Conservation (phyloP, 257 asterid species). For the Capsicum rhomboideum region DNA sequence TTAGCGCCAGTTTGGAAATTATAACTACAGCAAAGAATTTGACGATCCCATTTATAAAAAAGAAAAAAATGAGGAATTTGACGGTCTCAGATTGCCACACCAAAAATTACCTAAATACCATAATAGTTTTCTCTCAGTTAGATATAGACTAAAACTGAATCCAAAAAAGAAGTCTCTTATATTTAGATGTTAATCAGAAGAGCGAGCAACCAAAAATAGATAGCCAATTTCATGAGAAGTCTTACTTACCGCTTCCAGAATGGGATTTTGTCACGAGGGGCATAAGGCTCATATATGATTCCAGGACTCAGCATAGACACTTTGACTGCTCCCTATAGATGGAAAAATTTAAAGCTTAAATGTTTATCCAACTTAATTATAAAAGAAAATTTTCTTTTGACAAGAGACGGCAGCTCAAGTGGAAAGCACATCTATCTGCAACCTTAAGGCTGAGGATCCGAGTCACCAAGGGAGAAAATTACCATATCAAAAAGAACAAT, state of each 20-base stretch:
- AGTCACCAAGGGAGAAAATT: background rate
- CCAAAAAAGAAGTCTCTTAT: background rate
- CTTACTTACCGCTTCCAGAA: constrained; percentile 62
- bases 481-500: background rate
- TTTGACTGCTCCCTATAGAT: constrained; percentile 49
- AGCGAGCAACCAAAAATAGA: background rate
- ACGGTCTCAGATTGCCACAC: background rate
- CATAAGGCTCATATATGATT: constrained; percentile 70
- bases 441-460: background rate
- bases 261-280: constrained; percentile 52
- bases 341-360: constrained; percentile 4
- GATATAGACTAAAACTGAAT: background rate
- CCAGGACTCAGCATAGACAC: constrained; percentile 79
- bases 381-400: background rate
- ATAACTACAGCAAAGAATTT: background rate
- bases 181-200: background rate
- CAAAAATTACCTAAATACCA: background rate
- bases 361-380: background rate
- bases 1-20: background rate
- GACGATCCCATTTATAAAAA: background rate
- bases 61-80: background rate
- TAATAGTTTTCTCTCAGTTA: background rate
- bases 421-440: background rate
- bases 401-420: background rate
- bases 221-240: background rate